Conservation (phyloP, 805 yeast genomes). For the Saccharomyces kudriavzevii region DNA sequence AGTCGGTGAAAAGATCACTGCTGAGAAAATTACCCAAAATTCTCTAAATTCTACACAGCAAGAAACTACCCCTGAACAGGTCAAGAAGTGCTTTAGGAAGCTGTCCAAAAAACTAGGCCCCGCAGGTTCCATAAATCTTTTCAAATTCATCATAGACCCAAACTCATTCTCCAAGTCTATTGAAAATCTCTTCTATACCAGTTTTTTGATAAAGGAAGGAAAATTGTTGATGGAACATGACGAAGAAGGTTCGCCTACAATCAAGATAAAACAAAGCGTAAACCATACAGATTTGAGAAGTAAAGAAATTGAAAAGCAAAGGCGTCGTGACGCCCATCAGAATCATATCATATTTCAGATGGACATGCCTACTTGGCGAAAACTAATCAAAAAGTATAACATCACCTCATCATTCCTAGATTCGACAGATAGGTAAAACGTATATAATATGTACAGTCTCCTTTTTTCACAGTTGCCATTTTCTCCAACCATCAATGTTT, state of each 20-base stretch:
- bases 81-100: conserved; percentile 43
- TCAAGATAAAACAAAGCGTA: conserved; percentile 29
- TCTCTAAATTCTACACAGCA: conserved; percentile 45
- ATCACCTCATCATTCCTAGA: conserved; percentile 33
- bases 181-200: conserved; percentile 75
- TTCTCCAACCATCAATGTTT: conserved; percentile 45
- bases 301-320: conserved; percentile 18
- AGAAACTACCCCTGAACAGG: conserved; percentile 59
- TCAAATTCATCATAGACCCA: conserved; percentile 66
- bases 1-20: conserved; percentile 37
- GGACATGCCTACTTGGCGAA: conserved; percentile 59
- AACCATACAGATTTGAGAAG: conserved; percentile 14
- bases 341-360: conserved; percentile 69
- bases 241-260: conserved; percentile 38
- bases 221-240: conserved; percentile 48
- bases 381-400: conserved; percentile 43
- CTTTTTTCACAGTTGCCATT: neutral
- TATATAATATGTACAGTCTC: neutral
- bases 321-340: conserved; percentile 25
- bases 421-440: neutral
- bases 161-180: conserved; percentile 66
- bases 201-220: conserved; percentile 74
- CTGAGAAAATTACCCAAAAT: conserved; percentile 44
- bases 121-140: conserved; percentile 43
- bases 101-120: conserved; percentile 31